Percentiles rank a stretch among this genome's conserved stretches.
phyloP scores from a whole-genome alignment of 352 stramenopile species.

The Pythium volutum region DNA sequence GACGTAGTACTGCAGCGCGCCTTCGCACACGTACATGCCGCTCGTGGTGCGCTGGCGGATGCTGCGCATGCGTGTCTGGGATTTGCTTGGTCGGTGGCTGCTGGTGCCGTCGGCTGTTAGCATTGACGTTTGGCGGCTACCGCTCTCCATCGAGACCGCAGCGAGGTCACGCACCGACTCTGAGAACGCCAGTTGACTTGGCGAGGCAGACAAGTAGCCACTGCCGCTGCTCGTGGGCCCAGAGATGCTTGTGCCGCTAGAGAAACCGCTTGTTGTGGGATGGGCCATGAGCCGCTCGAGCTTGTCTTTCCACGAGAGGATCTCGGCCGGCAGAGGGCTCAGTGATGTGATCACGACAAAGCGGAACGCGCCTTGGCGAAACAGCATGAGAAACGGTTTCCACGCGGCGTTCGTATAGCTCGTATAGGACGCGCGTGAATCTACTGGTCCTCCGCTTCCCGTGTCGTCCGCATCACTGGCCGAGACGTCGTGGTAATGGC shows the following conservation, averaged over 20 bases:
- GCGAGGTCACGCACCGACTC: conserved; percentile 29
- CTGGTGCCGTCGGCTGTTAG: conserved; percentile 6
- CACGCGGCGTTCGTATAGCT: conserved; percentile 30
- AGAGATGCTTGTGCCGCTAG: conserved; percentile 3
- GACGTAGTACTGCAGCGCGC: conserved; percentile 55
- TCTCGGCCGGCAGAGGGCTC: conserved; percentile 36
- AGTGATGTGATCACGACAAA: conserved; percentile 54
- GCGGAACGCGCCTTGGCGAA: conserved; percentile 39
- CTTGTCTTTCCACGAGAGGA: conserved; percentile 59
- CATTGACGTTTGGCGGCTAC: conserved; percentile 24
- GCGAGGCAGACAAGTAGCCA: neutral
- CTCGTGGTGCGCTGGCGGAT: conserved; percentile 30
- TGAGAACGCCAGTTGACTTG: conserved; percentile 13
- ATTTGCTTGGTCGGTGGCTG: conserved; percentile 19
- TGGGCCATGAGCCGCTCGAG: conserved; percentile 34
- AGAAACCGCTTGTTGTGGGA: neutral
- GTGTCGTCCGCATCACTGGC: conserved; percentile 5
- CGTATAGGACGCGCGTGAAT: conserved; percentile 15
- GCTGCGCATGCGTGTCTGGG: conserved; percentile 30
- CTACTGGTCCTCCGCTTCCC: conserved; percentile 4
- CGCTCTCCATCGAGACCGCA: conserved; percentile 33
- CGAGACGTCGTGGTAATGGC: conserved; percentile 40
- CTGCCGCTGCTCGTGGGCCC: neutral
- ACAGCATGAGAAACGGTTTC: conserved; percentile 59
- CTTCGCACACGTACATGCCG: conserved; percentile 28